Evolutionary conservation across 2,329 filamentous ascomycete genomes (phyloP).

Genomic region (Laburnicola sp.): DNA sequence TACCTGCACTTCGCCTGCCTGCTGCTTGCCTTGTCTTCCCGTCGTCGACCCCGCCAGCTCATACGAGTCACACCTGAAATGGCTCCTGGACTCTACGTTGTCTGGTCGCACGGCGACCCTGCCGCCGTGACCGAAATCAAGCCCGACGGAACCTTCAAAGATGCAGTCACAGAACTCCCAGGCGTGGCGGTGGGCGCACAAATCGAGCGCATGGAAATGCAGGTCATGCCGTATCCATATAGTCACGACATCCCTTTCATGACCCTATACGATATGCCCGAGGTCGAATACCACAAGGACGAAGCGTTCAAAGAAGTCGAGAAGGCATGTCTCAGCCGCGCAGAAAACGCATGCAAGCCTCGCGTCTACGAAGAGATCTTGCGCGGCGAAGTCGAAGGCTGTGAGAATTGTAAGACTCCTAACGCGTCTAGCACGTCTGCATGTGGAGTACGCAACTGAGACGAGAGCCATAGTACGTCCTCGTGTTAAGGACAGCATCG

Average conservation of each 20-base stretch:
- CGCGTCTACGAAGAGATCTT: constrained; percentile 10
- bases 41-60: neutral
- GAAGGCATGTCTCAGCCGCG: neutral
- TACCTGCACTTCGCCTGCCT: neutral
- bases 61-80: neutral
- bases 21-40: neutral
- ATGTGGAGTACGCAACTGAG: neutral
- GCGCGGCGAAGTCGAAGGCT: constrained; percentile 4
- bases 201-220: neutral
- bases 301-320: constrained; percentile 6
- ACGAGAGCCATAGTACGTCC: neutral
- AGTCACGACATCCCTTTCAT: constrained; percentile 10
- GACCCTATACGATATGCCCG: constrained; percentile 5
- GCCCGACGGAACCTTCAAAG: constrained; percentile 5
- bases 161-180: constrained; percentile 5
- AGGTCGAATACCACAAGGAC: constrained; percentile 4
- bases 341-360: neutral
- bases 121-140: neutral
- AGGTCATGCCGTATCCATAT: constrained; percentile 2
- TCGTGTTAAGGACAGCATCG: constrained; percentile 1
- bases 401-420: constrained; percentile 1
- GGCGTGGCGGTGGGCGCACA: constrained; percentile 5
- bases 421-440: neutral
- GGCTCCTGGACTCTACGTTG: constrained; percentile 8
- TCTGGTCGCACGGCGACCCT: constrained; percentile 7